phyloP scores from a whole-genome alignment of 495 filamentous ascomycete genomes.

The Parachaetomium inaequale region DNA sequence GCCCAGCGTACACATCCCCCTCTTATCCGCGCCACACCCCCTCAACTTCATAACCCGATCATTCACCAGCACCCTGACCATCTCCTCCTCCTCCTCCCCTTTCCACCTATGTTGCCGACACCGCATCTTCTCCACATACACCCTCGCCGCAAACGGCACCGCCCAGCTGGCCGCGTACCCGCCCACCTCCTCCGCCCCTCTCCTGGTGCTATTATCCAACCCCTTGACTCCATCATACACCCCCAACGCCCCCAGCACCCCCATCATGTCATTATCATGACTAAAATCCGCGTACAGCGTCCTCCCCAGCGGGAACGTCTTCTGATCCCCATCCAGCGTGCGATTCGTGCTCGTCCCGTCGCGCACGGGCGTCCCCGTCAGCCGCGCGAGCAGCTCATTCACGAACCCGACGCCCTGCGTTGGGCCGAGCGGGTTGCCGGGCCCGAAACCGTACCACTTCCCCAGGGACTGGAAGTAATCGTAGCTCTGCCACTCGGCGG shows the following conservation, averaged over 20 bases:
- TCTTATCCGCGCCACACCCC: constrained; percentile 60
- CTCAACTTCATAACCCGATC: constrained; percentile 70
- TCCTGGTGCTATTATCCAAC: constrained; percentile 43
- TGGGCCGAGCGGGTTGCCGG: constrained; percentile 67
- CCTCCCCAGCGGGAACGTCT: constrained; percentile 65
- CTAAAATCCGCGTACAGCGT: constrained; percentile 78
- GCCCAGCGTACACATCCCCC: constrained; percentile 62
- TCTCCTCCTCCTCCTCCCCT: constrained; percentile 44
- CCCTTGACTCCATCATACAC: constrained; percentile 60
- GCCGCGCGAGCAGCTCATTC: constrained; percentile 78
- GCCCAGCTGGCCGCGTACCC: constrained; percentile 69
- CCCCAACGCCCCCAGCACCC: constrained; percentile 67
- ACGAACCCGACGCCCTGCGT: constrained; percentile 81
- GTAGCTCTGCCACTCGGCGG: constrained; percentile 67
- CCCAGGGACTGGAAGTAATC: constrained; percentile 70
- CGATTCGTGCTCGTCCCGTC: constrained; percentile 69
- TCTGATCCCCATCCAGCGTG: constrained; percentile 59
- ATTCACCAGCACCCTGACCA: constrained; percentile 76
- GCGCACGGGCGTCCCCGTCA: constrained; percentile 61
- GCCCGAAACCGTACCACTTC: constrained; percentile 77
- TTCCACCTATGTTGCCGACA: constrained; percentile 49
- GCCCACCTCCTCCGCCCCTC: constrained; percentile 37
- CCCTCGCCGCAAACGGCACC: constrained; percentile 72
- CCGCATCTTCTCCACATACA: constrained; percentile 81
- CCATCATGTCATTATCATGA: constrained; percentile 80